Conservation (phyloP, 2,329 filamentous ascomycete genomes). For the Fusarium austroafricanum region DNA sequence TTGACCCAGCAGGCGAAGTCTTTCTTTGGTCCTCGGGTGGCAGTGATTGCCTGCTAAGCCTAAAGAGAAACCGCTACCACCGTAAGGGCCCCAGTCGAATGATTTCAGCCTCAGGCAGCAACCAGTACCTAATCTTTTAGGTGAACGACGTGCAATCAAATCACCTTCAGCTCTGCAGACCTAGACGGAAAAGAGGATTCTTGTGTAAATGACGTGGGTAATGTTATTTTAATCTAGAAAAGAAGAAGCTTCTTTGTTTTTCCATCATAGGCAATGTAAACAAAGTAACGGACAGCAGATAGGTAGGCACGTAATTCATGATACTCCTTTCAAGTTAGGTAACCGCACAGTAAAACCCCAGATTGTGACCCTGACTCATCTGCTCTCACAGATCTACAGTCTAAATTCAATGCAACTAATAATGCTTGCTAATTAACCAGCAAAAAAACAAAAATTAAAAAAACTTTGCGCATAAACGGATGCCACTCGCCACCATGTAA, state of each 20-base stretch:
- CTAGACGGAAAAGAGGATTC: slow-evolving; percentile 16
- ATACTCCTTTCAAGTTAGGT: background rate
- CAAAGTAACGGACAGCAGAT: slow-evolving; percentile 7
- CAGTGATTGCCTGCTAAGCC: slow-evolving; percentile 32
- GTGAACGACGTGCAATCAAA: slow-evolving; percentile 13
- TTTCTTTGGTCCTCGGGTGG: slow-evolving; percentile 32
- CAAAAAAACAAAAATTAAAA: background rate
- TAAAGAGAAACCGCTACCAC: slow-evolving; percentile 41
- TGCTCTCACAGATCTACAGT: background rate
- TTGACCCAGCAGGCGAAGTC: slow-evolving; percentile 39
- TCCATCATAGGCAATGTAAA: slow-evolving; percentile 27
- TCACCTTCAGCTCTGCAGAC: slow-evolving; percentile 3
- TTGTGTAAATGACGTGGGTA: slow-evolving; percentile 25
- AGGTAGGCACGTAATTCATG: background rate
- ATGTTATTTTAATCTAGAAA: slow-evolving; percentile 16
- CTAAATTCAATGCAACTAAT: background rate
- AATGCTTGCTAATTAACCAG: background rate
- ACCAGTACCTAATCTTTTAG: slow-evolving; percentile 1
- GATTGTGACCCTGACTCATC: background rate
- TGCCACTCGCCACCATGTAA: slow-evolving; percentile 11
- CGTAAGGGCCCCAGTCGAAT: slow-evolving; percentile 25
- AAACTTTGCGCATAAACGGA: background rate
- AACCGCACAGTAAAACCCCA: background rate
- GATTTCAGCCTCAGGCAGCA: slow-evolving; percentile 46
- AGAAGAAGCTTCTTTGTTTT: slow-evolving; percentile 16